A percentile compares a stretch with the other conserved stretches of the same genome.
Evolutionary conservation across 225 moss, liverwort and hornwort species (phyloP).

Genomic region (Marchantia paleacea): DNA sequence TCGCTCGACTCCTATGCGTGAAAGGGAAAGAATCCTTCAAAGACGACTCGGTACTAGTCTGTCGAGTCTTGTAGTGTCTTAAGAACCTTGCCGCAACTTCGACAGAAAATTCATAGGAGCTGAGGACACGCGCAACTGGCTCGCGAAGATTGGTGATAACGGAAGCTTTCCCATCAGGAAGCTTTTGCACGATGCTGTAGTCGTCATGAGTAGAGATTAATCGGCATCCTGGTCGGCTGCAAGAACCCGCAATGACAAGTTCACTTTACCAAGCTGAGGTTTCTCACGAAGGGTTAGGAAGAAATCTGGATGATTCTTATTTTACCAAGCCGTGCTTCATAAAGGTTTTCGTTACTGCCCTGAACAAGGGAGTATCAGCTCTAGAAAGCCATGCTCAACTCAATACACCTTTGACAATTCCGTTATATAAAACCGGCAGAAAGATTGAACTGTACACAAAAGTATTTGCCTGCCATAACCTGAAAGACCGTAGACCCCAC

Average conservation of each 20-base stretch:
- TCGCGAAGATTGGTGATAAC: conserved; percentile 39
- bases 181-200: conserved; percentile 37
- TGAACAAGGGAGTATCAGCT: neutral
- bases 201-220: conserved; percentile 50
- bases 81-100: conserved; percentile 49
- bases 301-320: neutral
- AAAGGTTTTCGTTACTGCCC: neutral
- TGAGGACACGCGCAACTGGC: conserved; percentile 44
- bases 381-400: neutral
- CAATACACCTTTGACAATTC: neutral
- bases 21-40: neutral
- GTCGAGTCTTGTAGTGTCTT: neutral
- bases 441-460: neutral
- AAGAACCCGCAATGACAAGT: neutral
- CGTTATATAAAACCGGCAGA: neutral
- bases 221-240: conserved; percentile 40
- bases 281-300: neutral
- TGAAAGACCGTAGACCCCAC: too few relatives aligned
- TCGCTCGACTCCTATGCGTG: neutral
- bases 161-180: conserved; percentile 28
- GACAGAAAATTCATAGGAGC: conserved; percentile 48
- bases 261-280: neutral
- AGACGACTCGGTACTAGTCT: neutral
- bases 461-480: too few relatives aligned
- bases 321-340: neutral